Evolutionary conservation across 495 filamentous ascomycete species (phyloP).

Genomic region (Penicillium coprophilum): DNA sequence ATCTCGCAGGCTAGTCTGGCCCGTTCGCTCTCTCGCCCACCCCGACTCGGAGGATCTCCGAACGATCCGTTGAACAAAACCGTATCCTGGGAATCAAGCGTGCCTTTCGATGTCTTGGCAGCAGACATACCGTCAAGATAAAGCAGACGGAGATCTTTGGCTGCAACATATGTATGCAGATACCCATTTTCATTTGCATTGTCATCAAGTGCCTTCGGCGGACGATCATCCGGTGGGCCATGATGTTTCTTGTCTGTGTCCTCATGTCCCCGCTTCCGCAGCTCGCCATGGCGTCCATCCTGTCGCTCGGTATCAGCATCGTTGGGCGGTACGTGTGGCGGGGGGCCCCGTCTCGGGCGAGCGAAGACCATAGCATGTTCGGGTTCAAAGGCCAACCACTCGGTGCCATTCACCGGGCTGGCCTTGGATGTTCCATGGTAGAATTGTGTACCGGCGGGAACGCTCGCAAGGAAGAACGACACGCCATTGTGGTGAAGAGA

Average conservation of each 20-base stretch:
- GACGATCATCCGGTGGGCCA: background rate
- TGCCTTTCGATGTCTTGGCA: conserved; percentile 57
- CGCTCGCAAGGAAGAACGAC: conserved; percentile 58
- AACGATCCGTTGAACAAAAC: conserved; percentile 43
- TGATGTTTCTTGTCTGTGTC: background rate
- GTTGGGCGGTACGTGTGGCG: background rate
- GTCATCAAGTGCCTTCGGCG: conserved; percentile 8
- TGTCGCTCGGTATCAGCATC: background rate
- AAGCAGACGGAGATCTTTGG: conserved; percentile 50
- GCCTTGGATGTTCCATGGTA: conserved; percentile 56
- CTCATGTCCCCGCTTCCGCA: conserved; percentile 18
- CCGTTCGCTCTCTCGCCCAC: conserved; percentile 43
- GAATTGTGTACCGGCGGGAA: conserved; percentile 58
- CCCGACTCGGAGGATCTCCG: conserved; percentile 2
- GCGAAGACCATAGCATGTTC: conserved; percentile 63
- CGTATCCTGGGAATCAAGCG: conserved; percentile 59
- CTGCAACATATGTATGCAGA: conserved; percentile 56
- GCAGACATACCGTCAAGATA: conserved; percentile 65
- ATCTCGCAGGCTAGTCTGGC: conserved; percentile 53
- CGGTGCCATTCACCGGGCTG: conserved; percentile 47
- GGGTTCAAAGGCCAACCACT: conserved; percentile 72
- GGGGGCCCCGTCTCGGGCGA: conserved; percentile 19
- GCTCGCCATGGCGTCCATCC: conserved; percentile 13
- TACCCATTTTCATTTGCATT: conserved; percentile 39
- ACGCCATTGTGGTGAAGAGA: conserved; percentile 69